Evolutionary conservation across 148 eudicot genomes (phyloP).

Genomic region (Euryodendron excelsum): DNA sequence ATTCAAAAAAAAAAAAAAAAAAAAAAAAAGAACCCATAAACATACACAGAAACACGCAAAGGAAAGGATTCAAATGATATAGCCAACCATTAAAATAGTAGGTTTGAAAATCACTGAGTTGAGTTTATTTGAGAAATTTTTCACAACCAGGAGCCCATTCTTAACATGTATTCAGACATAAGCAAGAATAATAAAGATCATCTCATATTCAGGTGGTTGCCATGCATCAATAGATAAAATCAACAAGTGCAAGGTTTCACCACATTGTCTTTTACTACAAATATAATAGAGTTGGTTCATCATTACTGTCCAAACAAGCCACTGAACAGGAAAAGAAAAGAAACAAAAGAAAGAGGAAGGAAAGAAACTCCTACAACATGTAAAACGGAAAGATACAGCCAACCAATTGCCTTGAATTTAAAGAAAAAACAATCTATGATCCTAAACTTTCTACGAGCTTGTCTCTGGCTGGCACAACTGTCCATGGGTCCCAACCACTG

Average conservation of each 20-base stretch:
- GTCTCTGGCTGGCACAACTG: not conserved
- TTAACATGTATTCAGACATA: not conserved
- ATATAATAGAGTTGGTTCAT: not conserved
- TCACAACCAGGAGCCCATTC: not conserved
- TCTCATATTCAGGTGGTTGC: not conserved
- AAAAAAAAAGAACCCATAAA: no score
- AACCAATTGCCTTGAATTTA: not conserved
- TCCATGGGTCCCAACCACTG: not conserved
- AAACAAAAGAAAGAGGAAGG: not conserved
- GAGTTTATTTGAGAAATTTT: not conserved
- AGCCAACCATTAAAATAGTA: no score
- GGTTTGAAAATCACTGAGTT: no score
- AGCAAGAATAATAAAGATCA: not conserved
- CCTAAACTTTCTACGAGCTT: conserved; percentile 3
- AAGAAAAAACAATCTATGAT: not conserved
- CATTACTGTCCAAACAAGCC: not conserved
- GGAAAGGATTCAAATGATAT: no score
- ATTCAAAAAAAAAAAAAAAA: no score
- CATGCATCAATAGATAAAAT: not conserved
- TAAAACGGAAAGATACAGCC: not conserved
- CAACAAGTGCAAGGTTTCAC: conserved; percentile 1
- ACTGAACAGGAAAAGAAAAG: not conserved
- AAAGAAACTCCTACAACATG: not conserved
- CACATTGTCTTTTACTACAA: not conserved
- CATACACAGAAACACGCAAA: no score